Evolutionary conservation across 768 basidiomycete species (phyloP), one percentile per base, ranked within the genome.

Genomic region (Lentinula edodes): DNA sequence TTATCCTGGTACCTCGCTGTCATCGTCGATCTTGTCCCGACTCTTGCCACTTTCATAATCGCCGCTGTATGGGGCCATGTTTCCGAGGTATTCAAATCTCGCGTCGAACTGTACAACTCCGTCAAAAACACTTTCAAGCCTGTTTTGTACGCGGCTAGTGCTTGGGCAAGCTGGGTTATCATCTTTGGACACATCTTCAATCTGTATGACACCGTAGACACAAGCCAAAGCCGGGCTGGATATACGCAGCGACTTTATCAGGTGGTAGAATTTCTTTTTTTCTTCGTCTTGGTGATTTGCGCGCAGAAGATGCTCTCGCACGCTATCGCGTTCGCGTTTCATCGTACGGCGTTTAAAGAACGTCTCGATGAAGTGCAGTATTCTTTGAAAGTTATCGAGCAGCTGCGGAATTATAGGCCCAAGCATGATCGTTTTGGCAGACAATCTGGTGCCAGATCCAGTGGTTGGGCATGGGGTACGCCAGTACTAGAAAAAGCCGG

Each of bases 1-100:
- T 79, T 91, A 56, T 91, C 90, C 2, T 93, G 90, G 90, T 87
- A 79, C 63, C 83, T 93, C 38, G 91, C 87, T 18, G 75, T 90
- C 74, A 73, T 88, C 62, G 75, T 91, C 66, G 88, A 91, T 69
- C 72, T 91, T 58, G 72, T 90, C 56, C 90, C 90, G 10, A 74
- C 79, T 46, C 52, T 87, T 55, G 65, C 78, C 55, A 82, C 78
- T 43, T 77, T 80, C 64, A 64, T 81, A 62, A 81, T 91, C 63
- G 75, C 83, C 32, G 71, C 81, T 12, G 73, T 79, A 5, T 92
- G 91, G 91, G 91, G 90, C 0, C 89, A 89, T 66, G 82, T 91
- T 45, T 88, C 85, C 36, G 90, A 92, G 66, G 68, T 66, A 23
- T 72, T 91, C 69, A 90, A 90, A 72, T 76, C 80, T 3, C 79